Percentiles rank a stretch among this genome's conserved stretches.
Evolutionary conservation across 73 alveolate species (phyloP).

Genomic region (Symbiodinium natans): DNA sequence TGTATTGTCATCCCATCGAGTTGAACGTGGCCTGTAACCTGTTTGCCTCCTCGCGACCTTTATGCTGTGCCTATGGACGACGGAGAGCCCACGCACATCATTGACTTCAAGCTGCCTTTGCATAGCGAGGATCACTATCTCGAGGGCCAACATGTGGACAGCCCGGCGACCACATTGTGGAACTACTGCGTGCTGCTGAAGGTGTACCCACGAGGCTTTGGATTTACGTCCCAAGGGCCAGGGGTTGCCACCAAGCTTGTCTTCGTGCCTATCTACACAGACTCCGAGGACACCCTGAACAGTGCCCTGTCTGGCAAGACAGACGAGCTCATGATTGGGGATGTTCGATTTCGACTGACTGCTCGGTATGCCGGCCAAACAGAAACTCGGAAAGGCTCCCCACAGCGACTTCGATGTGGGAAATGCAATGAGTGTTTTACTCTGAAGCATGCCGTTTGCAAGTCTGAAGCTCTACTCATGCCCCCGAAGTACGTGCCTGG

Average conservation of each 20-base stretch:
- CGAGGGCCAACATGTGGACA: constrained; percentile 22
- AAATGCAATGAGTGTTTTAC: constrained; percentile 6
- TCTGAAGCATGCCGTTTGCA: constrained; percentile 1
- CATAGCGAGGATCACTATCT: not conserved
- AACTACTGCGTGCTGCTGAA: constrained; percentile 37
- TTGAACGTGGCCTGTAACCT: too few species aligned
- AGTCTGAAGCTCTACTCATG: not conserved
- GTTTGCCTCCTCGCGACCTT: too few species aligned
- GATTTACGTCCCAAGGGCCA: not conserved
- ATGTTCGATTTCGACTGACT: not conserved
- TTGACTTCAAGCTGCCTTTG: not conserved
- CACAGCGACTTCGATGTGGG: not conserved
- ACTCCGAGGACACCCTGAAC: not conserved
- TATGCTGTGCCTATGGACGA: constrained; percentile 6
- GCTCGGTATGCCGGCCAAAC: not conserved
- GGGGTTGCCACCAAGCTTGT: constrained; percentile 27
- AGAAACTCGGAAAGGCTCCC: not conserved
- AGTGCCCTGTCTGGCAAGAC: not conserved
- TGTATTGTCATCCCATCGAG: too few species aligned
- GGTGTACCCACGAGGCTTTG: constrained; percentile 34
- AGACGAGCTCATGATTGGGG: constrained; percentile 6
- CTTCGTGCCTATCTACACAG: constrained; percentile 25
- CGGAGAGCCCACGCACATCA: constrained; percentile 12
- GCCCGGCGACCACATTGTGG: constrained; percentile 14
- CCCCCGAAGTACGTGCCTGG: constrained; percentile 37